phyloP scores from a whole-genome alignment of 192 early-diverging fungal species.

The Coemansia sp. region DNA sequence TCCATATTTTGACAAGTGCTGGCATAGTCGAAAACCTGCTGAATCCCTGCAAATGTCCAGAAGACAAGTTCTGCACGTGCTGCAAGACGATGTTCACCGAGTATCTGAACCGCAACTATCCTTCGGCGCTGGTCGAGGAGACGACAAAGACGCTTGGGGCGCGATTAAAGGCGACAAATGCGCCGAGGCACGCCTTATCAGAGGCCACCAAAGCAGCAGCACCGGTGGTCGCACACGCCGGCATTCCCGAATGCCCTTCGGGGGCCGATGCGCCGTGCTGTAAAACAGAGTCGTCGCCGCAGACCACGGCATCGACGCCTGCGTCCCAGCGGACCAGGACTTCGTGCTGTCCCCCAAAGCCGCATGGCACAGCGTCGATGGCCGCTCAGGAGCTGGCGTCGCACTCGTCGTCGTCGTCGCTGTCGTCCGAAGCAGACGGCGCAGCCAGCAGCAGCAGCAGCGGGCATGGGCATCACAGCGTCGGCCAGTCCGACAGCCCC shows the following conservation, averaged over 20 bases:
- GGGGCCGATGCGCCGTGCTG: conserved; percentile 13
- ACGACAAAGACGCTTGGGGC: conserved; percentile 21
- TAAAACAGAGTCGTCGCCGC: not conserved
- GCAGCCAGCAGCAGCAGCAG: not conserved
- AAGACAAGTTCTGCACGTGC: conserved; percentile 41
- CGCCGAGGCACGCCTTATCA: not conserved
- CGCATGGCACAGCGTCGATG: not conserved
- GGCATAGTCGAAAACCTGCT: conserved; percentile 44
- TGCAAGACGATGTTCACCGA: conserved; percentile 44
- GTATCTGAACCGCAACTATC: conserved; percentile 39
- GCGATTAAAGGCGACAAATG: not conserved
- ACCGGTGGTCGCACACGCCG: not conserved
- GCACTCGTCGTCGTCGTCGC: not conserved
- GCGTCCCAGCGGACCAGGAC: not conserved
- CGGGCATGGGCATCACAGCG: no score
- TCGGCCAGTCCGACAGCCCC: conserved; percentile 14
- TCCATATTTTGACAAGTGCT: no score
- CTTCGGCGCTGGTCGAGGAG: conserved; percentile 36
- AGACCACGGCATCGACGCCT: not conserved
- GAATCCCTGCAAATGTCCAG: conserved; percentile 51
- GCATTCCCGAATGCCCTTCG: conserved; percentile 8
- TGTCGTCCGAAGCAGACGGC: not conserved
- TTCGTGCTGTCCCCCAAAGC: conserved; percentile 2
- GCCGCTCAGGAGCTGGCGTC: not conserved
- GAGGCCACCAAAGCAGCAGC: conserved; percentile 5